Percentiles rank a stretch among this genome's conserved stretches.
Conservation (phyloP, 176 grass and related monocot species). For the Cenchrus americanus region DNA sequence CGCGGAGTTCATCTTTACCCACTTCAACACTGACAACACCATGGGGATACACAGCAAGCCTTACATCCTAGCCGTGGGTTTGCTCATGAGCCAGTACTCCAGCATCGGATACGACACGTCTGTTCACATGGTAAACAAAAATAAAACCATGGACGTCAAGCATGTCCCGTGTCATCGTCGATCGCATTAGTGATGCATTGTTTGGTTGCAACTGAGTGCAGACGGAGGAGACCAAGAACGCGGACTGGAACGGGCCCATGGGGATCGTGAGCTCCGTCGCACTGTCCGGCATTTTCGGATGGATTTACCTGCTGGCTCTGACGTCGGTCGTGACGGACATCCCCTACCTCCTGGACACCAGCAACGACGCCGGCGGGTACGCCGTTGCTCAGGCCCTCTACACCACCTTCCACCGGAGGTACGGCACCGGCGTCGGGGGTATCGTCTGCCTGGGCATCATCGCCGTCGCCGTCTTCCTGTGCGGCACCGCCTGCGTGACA, state of each 20-base stretch:
- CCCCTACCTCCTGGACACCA: slow-evolving; percentile 48
- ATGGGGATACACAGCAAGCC: slow-evolving; percentile 51
- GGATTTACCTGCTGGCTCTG: slow-evolving; percentile 57
- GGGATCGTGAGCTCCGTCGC: slow-evolving; percentile 62
- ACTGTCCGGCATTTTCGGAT: slow-evolving; percentile 55
- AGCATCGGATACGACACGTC: slow-evolving; percentile 63
- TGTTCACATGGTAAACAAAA: slow-evolving; percentile 63
- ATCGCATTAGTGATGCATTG: neutral
- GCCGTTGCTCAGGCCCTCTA: slow-evolving; percentile 69
- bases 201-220: neutral
- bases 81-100: slow-evolving; percentile 71
- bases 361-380: slow-evolving; percentile 67
- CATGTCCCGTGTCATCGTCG: fast-evolving
- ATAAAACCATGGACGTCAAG: no score
- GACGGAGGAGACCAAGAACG: slow-evolving; percentile 75
- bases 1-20: slow-evolving; percentile 61
- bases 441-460: slow-evolving; percentile 56
- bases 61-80: slow-evolving; percentile 64
- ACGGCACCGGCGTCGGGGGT: slow-evolving; percentile 53
- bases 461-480: slow-evolving; percentile 59
- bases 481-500: slow-evolving; percentile 51
- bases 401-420: slow-evolving; percentile 50
- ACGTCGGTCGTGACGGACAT: slow-evolving; percentile 56
- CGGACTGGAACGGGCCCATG: slow-evolving; percentile 58
- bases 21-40: slow-evolving; percentile 68